Percentiles rank a stretch among this genome's conserved stretches.
phyloP scores from a whole-genome alignment of 2,329 filamentous ascomycete species.

The Periconia digitata region DNA sequence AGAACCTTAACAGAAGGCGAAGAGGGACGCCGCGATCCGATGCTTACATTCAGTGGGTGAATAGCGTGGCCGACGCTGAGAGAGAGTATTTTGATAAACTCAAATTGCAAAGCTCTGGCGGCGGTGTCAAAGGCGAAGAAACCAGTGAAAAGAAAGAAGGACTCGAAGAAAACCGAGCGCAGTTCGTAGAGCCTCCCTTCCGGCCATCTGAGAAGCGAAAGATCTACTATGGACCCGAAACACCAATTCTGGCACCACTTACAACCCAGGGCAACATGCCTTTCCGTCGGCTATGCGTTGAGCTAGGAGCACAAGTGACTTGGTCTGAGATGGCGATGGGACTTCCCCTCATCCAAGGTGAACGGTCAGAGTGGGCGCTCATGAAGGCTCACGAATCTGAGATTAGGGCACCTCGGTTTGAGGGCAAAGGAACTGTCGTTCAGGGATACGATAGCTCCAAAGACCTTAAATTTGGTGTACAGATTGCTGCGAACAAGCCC shows the following conservation, averaged over 20 bases:
- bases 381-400: conserved; percentile 91
- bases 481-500: conserved; percentile 90
- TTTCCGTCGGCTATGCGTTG: conserved; percentile 85
- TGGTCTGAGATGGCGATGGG: conserved; percentile 99
- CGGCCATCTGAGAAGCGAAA: conserved; percentile 89
- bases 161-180: conserved; percentile 70
- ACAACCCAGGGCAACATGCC: conserved; percentile 97
- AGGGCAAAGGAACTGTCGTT: conserved; percentile 60
- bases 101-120: conserved; percentile 27
- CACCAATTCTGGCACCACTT: conserved; percentile 87
- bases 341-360: conserved; percentile 83
- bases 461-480: conserved; percentile 86
- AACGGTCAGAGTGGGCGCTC: conserved; percentile 91
- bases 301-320: conserved; percentile 86
- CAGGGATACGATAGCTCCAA: conserved; percentile 77
- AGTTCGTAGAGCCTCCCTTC: conserved; percentile 83
- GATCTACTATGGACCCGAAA: conserved; percentile 92
- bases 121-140: conserved; percentile 20
- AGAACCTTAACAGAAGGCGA: conserved; percentile 72
- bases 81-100: conserved; percentile 33
- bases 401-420: conserved; percentile 69
- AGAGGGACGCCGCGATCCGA: conserved; percentile 73
- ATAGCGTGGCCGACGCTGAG: conserved; percentile 57
- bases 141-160: conserved; percentile 30
- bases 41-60: conserved; percentile 74